These are phyloP conservation scores for Ophiocordyceps unilateralis DNA, from an alignment of 2,329 filamentous ascomycete species.

Conservation along the genomic window DNA sequence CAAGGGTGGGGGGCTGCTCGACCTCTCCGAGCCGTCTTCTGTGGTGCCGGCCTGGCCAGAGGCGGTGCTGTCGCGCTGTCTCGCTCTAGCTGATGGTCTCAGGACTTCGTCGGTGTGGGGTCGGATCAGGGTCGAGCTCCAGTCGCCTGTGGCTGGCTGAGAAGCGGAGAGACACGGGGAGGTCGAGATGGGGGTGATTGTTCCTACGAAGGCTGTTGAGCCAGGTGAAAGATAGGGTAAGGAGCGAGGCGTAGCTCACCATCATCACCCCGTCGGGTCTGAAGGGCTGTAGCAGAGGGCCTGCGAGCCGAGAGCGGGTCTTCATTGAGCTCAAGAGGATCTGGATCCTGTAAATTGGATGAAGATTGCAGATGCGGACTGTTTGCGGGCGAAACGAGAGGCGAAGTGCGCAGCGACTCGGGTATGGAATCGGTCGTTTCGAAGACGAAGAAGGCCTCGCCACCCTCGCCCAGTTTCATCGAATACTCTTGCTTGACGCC, in stretches of 20 bases:
- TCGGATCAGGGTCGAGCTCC: conserved; percentile 25
- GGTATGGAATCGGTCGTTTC: conserved; percentile 86
- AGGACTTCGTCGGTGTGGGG: conserved; percentile 39
- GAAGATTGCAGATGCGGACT: conserved; percentile 50
- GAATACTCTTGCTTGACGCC: conserved; percentile 79
- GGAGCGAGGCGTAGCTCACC: conserved; percentile 9
- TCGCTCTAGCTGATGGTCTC: conserved; percentile 24
- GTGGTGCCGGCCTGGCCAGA: conserved; percentile 20
- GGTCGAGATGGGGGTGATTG: conserved; percentile 34
- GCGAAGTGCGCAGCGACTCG: conserved; percentile 86
- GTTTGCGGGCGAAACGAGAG: conserved; percentile 72
- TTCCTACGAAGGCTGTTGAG: conserved; percentile 14
- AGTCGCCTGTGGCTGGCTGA: conserved; percentile 33
- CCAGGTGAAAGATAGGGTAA: neutral
- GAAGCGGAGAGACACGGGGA: conserved; percentile 31
- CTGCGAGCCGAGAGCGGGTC: conserved; percentile 17
- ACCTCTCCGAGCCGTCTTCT: conserved; percentile 33
- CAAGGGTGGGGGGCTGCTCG: conserved; percentile 61
- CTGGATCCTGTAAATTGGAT: conserved; percentile 43
- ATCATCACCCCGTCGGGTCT: conserved; percentile 10
- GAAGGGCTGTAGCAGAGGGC: conserved; percentile 27
- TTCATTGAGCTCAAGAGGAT: conserved; percentile 48
- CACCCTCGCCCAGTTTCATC: conserved; percentile 96
- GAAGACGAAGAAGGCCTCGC: conserved; percentile 97
- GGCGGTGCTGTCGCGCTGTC: conserved; percentile 17